Conservation (phyloP, 2,329 filamentous ascomycete genomes). For the Colletotrichum godetiae region DNA sequence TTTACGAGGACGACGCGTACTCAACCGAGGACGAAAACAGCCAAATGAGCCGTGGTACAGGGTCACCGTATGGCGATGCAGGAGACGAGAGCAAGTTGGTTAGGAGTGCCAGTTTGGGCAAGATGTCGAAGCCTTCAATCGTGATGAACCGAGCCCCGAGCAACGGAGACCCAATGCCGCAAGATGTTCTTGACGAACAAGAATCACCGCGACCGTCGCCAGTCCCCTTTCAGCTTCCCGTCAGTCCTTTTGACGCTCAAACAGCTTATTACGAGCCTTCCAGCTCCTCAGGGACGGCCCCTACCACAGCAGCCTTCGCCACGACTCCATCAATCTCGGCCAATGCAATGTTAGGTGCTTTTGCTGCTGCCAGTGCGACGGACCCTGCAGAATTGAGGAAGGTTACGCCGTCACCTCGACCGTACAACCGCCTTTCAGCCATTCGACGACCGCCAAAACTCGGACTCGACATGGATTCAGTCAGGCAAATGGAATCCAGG, state of each 20-base stretch:
- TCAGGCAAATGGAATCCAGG: constrained; percentile 82
- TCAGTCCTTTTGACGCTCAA: constrained; percentile 53
- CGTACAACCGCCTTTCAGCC: constrained; percentile 62
- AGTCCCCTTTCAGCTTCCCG: constrained; percentile 46
- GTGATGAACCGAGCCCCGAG: constrained; percentile 54
- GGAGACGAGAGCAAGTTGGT: constrained; percentile 69
- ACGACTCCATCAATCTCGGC: constrained; percentile 48
- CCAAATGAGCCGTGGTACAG: constrained; percentile 43
- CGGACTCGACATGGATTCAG: constrained; percentile 77
- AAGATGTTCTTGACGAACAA: constrained; percentile 30
- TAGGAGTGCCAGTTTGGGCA: constrained; percentile 70
- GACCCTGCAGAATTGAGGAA: constrained; percentile 49
- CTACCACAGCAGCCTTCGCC: constrained; percentile 41
- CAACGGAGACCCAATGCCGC: constrained; percentile 23
- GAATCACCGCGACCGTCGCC: constrained; percentile 49
- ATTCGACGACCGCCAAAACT: constrained; percentile 77
- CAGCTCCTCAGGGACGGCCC: constrained; percentile 57
- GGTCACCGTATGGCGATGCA: constrained; percentile 53
- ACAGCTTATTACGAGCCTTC: constrained; percentile 59
- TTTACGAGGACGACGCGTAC: constrained; percentile 59
- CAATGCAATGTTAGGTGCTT: constrained; percentile 62
- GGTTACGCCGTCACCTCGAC: constrained; percentile 42
- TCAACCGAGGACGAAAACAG: constrained; percentile 51
- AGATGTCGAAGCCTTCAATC: constrained; percentile 67
- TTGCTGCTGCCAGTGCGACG: constrained; percentile 59